phyloP scores from a whole-genome alignment of 2,329 filamentous ascomycete genomes.

The Neopestalotiopsis rosae region DNA sequence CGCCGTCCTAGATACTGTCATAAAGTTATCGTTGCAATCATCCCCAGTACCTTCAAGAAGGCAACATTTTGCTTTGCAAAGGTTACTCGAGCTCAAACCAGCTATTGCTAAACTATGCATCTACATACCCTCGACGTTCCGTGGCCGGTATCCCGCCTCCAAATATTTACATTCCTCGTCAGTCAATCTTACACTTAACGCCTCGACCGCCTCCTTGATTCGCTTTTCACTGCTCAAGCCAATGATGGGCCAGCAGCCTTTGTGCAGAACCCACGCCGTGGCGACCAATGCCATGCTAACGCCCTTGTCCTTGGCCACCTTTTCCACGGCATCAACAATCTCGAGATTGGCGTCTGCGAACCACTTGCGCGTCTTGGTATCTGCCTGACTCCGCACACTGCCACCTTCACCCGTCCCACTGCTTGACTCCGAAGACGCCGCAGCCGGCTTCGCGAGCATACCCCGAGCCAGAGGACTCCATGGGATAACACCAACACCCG shows the following conservation, averaged over 20 bases:
- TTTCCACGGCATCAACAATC: slow-evolving; percentile 29
- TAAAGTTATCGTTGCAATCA: too few species aligned
- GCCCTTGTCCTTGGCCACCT: slow-evolving; percentile 45
- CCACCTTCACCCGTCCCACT: slow-evolving; percentile 18
- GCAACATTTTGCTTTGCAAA: not conserved
- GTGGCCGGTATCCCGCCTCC: slow-evolving; percentile 59
- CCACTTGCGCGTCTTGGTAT: slow-evolving; percentile 42
- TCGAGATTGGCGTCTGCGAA: slow-evolving; percentile 48
- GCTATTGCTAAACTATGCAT: not conserved
- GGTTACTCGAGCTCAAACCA: not conserved
- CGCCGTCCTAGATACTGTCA: too few species aligned
- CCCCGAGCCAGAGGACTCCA: slow-evolving; percentile 29
- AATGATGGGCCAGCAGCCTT: slow-evolving; percentile 57
- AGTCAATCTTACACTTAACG: slow-evolving; percentile 46
- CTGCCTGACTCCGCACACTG: slow-evolving; percentile 38
- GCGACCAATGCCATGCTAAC: slow-evolving; percentile 65
- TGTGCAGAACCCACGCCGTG: slow-evolving; percentile 59
- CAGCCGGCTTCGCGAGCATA: slow-evolving; percentile 33
- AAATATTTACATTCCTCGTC: slow-evolving; percentile 60
- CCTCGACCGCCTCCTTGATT: slow-evolving; percentile 59
- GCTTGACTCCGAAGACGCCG: not conserved
- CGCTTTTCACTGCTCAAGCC: slow-evolving; percentile 57
- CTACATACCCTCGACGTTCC: slow-evolving; percentile 40
- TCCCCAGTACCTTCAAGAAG: too few species aligned
- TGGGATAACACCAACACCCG: slow-evolving; percentile 42